Evolutionary conservation across 1,284 basidiomycete genomes (phyloP).

Genomic region (Thelephora terrestris): DNA sequence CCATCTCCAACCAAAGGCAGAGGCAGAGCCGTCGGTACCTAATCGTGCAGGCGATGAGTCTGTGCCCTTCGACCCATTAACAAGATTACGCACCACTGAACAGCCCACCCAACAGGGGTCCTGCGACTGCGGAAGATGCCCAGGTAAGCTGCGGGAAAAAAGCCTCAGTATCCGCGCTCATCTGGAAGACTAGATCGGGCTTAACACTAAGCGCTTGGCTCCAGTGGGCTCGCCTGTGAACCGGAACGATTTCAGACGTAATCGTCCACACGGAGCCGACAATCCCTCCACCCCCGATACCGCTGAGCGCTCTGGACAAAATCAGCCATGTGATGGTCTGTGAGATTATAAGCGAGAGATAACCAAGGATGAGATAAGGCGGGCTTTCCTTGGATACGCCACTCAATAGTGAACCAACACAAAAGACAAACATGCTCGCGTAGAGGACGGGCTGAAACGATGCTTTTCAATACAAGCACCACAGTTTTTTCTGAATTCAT

Average conservation of each 20-base stretch:
- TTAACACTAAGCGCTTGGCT: slow-evolving; percentile 61
- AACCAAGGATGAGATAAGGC: slow-evolving; percentile 1
- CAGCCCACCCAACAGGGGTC: slow-evolving; percentile 65
- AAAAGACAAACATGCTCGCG: slow-evolving; percentile 58
- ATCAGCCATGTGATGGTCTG: slow-evolving; percentile 56
- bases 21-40: slow-evolving; percentile 14
- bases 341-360: slow-evolving; percentile 4
- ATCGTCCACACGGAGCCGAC: slow-evolving; percentile 76
- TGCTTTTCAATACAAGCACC: slow-evolving; percentile 8
- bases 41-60: slow-evolving; percentile 8
- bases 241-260: slow-evolving; percentile 67
- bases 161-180: not conserved
- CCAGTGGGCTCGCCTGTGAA: slow-evolving; percentile 62
- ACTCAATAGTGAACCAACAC: slow-evolving; percentile 61
- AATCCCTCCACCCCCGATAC: slow-evolving; percentile 72
- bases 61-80: too few species aligned
- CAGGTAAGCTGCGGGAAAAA: slow-evolving; percentile 40
- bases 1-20: slow-evolving; percentile 63
- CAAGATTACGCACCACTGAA: slow-evolving; percentile 52
- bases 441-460: slow-evolving; percentile 47
- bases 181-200: not conserved
- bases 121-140: slow-evolving; percentile 72
- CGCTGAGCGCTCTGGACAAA: slow-evolving; percentile 47
- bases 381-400: slow-evolving; percentile 51
- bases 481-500: slow-evolving; percentile 3